phyloP scores from a whole-genome alignment of 2,329 filamentous ascomycete genomes.

The Colletotrichum viniferum region DNA sequence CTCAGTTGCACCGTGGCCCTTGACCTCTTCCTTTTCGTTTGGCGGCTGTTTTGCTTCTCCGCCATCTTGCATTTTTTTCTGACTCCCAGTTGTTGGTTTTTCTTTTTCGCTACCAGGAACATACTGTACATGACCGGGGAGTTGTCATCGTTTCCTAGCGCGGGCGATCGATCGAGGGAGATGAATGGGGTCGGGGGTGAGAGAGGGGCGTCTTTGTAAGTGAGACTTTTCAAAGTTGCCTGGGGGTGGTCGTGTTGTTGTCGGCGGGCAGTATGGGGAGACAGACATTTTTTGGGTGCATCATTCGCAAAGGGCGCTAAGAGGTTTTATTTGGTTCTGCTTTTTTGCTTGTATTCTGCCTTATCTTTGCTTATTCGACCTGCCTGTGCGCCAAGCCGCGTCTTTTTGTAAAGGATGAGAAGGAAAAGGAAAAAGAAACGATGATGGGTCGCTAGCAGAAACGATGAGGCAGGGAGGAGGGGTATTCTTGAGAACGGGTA shows the following conservation, averaged over 20 bases:
- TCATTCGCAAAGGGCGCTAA: neutral
- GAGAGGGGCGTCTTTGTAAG: neutral
- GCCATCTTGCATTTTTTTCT: neutral
- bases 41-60: neutral
- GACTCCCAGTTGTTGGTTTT: neutral
- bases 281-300: neutral
- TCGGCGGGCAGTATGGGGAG: neutral
- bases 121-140: neutral
- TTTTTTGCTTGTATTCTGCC: neutral
- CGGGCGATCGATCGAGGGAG: slow-evolving; percentile 17
- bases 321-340: neutral
- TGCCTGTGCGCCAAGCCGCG: neutral
- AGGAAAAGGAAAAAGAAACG: neutral
- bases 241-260: neutral
- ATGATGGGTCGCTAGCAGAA: neutral
- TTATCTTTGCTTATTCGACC: neutral
- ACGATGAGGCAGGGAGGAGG: neutral
- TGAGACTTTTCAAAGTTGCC: neutral
- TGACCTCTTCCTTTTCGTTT: neutral
- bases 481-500: neutral
- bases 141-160: slow-evolving; percentile 6
- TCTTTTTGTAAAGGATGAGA: neutral
- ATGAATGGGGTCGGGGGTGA: neutral
- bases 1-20: neutral
- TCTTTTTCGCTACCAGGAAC: neutral